Base-by-base conservation (phyloP, 305 asterid genomes). In the Withania somnifera region DNA sequence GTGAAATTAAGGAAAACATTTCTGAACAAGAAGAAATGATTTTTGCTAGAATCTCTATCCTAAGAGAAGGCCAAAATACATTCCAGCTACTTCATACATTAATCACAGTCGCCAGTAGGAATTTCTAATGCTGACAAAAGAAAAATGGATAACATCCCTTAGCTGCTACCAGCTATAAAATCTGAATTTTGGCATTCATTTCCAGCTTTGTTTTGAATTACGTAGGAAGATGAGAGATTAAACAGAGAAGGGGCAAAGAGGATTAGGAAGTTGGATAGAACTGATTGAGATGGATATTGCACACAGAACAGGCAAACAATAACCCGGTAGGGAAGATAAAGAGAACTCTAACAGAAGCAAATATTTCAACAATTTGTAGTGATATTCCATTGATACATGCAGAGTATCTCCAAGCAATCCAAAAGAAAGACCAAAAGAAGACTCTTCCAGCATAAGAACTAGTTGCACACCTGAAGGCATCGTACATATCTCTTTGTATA, bases 401-500 rank as follows among this genome's bases (percentile, higher is more conserved):
- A 1, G 24, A 30, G 10, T 15, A 32, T 64, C 47, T 32, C 73
- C 73, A 64, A 32, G 17, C 26, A 66, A 9, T 15, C 20, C 24
- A 17, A 32, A 11, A 54, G 10, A 17, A 7, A 0, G 26, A 36
- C 50, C 24, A 66, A 66, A 66, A 34, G 7, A 66, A 64, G 20
- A 34, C 40, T 50, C 4, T 32, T 34, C 26, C 26, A 7, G 10
- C 38, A 73, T 47, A 38, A 83, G 67, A 75, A 64, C 34, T 69
- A 45, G 47, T 61, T 30, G 71, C 52, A 87, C 84, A 96, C 99
- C 98, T 96, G 99, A 85, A 96, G 90, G 86, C 99, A 96, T 47
- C 99, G 91, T 68, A 96, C 98, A 4, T 93, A 96, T 93, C 99
- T 86, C 89, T 96, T 96, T 7, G 98, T 94, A 83, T 94, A 96